A percentile compares a stretch with the other conserved stretches of the same genome.
These are phyloP conservation scores for Ambrosia artemisiifolia DNA, from an alignment of 129 eudicot species.

Conservation along the genomic window DNA sequence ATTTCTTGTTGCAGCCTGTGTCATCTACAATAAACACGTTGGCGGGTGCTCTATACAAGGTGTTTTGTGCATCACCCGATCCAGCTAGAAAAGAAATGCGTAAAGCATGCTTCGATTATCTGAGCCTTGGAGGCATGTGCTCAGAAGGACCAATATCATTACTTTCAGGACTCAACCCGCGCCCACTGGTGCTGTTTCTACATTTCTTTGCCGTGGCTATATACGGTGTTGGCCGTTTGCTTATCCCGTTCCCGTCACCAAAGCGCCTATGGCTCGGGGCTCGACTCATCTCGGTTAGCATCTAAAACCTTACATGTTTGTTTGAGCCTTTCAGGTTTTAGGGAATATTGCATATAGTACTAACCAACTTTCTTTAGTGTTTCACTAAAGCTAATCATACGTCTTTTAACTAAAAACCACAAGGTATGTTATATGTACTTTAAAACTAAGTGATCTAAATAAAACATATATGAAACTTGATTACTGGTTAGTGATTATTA, in stretches of 20 bases:
- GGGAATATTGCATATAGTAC: too few relatives aligned
- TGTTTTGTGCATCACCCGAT: conserved; percentile 38
- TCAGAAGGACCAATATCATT: conserved; percentile 35
- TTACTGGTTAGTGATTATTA: too few relatives aligned
- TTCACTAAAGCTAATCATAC: too few relatives aligned
- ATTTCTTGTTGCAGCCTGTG: conserved; percentile 33
- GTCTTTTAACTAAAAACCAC: too few relatives aligned
- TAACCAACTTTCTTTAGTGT: too few relatives aligned
- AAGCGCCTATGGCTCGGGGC: conserved; percentile 35
- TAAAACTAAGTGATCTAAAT: too few relatives aligned
- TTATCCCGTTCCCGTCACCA: conserved; percentile 40
- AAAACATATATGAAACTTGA: too few relatives aligned
- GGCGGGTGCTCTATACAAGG: conserved; percentile 38
- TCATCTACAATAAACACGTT: conserved; percentile 47
- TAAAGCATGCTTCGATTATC: conserved; percentile 37
- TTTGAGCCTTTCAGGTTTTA: not conserved
- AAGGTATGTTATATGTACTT: too few relatives aligned
- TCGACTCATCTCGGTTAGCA: conserved; percentile 30
- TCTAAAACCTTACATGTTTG: not conserved
- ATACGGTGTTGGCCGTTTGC: conserved; percentile 35
- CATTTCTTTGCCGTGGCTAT: conserved; percentile 31
- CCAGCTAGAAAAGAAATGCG: conserved; percentile 38
- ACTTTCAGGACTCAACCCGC: conserved; percentile 39
- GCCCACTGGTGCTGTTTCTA: conserved; percentile 38
- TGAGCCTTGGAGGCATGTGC: conserved; percentile 38